A percentile compares a stretch with the other conserved stretches of the same genome.
These are phyloP conservation scores for Parmelia sp. DNA, from an alignment of 495 filamentous ascomycete species.

Conservation along the genomic window DNA sequence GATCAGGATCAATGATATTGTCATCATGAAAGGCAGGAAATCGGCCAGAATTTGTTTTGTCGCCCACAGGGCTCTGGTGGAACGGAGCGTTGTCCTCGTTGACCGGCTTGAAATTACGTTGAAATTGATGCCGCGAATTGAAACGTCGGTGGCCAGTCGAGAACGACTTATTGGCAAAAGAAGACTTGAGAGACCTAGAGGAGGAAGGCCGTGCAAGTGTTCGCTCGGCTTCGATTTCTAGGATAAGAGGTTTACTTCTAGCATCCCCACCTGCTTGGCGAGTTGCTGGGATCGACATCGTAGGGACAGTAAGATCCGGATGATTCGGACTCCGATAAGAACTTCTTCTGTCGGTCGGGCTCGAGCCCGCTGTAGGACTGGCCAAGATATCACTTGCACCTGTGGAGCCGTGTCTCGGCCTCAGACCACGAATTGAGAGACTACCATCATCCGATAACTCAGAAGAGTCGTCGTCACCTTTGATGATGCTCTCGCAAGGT, in stretches of 20 bases:
- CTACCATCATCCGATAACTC: constrained; percentile 61
- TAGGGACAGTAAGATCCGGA: constrained; percentile 34
- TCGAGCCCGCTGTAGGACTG: constrained; percentile 44
- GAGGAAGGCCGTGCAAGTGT: constrained; percentile 77
- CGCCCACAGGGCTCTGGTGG: constrained; percentile 62
- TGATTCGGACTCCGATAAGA: constrained; percentile 29
- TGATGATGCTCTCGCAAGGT: constrained; percentile 87
- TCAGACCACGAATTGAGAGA: constrained; percentile 20
- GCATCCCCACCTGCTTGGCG: constrained; percentile 72
- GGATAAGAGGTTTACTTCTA: constrained; percentile 77
- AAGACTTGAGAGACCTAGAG: constrained; percentile 82
- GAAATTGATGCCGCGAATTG: constrained; percentile 62
- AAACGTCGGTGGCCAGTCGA: constrained; percentile 73
- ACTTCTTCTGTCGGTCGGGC: constrained; percentile 23
- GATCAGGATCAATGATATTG: constrained; percentile 94
- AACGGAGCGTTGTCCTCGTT: constrained; percentile 84
- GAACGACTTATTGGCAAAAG: constrained; percentile 59
- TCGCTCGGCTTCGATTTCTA: constrained; percentile 76
- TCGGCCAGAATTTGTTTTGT: constrained; percentile 55
- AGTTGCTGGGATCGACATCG: constrained; percentile 84
- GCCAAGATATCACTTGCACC: constrained; percentile 33
- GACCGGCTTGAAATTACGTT: constrained; percentile 54
- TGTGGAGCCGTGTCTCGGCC: constrained; percentile 30
- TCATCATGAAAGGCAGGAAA: constrained; percentile 93
- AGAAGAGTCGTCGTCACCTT: constrained; percentile 82